Evolutionary conservation across 2,329 filamentous ascomycete species (phyloP), one percentile per base, ranked within the genome.

Genomic region (Sphaerulina musiva): DNA sequence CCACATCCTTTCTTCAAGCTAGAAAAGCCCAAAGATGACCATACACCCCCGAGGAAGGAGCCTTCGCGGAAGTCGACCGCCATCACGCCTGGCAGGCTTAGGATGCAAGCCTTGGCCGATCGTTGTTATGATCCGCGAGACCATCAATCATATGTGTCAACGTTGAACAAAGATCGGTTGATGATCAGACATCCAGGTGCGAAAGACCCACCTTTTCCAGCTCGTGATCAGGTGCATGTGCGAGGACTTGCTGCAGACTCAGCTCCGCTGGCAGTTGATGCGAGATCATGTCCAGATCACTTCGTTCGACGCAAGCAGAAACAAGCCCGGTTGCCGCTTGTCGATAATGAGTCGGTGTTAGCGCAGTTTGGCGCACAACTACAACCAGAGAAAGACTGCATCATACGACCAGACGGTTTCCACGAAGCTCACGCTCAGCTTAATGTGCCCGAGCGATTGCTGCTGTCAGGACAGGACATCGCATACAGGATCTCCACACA

Each of bases 1-100:
- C 79, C 80, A 0, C 84, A 90, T 69, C 86, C 86, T 0, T 87
- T 90, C 65, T 90, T 90, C 64, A 66, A 78, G 12, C 80, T 79
- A 5, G 86, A 83, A 61, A 20, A 74, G 6, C 68, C 70, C 7
- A 67, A 66, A 6, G 47, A 57, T 17, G 14, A 63, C 34, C 59
- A 64, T 6, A 57, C 66, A 50, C 65, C 66, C 14, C 48, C 53
- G 26, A 65, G 60, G 45, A 58, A 48, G 39, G 54, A 67, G 31
- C 64, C 65, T 39, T 67, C 66, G 7, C 64, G 63, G 43, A 69
- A 66, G 42, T 58, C 64, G 5, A 72, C 72, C 44, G 73, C 74
- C 1, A 69, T 72, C 11, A 77, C 75, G 1, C 75, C 76, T 4
- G 75, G 76, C 23, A 78, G 77, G 59, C 58, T 78, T 40, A 61